Percentiles rank a stretch among this genome's conserved stretches.
phyloP scores from a whole-genome alignment of 2,329 filamentous ascomycete genomes.

The Falciphora oryzae region DNA sequence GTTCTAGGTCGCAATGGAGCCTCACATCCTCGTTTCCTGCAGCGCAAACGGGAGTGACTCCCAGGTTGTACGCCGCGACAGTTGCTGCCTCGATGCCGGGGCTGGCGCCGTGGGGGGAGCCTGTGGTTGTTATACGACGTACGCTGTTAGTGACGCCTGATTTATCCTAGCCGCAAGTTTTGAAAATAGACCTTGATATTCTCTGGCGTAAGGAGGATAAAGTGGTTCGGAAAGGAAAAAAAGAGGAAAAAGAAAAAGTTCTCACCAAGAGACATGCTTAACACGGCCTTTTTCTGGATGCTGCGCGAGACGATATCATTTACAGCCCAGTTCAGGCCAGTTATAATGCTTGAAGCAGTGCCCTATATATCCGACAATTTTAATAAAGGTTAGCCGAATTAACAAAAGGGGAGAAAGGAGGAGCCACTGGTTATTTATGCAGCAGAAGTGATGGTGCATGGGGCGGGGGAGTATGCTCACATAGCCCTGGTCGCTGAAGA shows the following conservation, averaged over 20 bases:
- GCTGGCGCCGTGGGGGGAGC: slow-evolving; percentile 20
- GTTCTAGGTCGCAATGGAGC: too few species aligned
- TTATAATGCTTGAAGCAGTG: slow-evolving; percentile 40
- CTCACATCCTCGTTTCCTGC: background rate
- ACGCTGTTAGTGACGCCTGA: background rate
- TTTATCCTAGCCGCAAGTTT: background rate
- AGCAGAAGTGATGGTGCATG: too few species aligned
- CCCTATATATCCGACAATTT: background rate
- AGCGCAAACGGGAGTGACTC: slow-evolving; percentile 28
- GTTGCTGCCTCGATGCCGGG: slow-evolving; percentile 31
- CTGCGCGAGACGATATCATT: slow-evolving; percentile 36
- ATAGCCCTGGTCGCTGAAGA: slow-evolving; percentile 44
- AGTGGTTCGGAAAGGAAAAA: too few species aligned
- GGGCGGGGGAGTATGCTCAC: too few species aligned
- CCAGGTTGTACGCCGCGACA: slow-evolving; percentile 25
- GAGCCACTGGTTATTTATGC: too few species aligned
- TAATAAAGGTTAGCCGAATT: background rate
- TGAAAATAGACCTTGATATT: too few species aligned
- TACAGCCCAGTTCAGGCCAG: slow-evolving; percentile 52
- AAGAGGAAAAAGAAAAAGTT: too few species aligned
- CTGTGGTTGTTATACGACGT: background rate
- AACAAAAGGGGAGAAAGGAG: background rate
- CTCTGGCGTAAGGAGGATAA: too few species aligned
- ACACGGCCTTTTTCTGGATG: slow-evolving; percentile 45
- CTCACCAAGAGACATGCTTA: slow-evolving; percentile 52